A percentile compares a stretch with the other conserved stretches of the same genome.
phyloP scores from a whole-genome alignment of 1,139 yeast genomes.

The Candida sp. region DNA sequence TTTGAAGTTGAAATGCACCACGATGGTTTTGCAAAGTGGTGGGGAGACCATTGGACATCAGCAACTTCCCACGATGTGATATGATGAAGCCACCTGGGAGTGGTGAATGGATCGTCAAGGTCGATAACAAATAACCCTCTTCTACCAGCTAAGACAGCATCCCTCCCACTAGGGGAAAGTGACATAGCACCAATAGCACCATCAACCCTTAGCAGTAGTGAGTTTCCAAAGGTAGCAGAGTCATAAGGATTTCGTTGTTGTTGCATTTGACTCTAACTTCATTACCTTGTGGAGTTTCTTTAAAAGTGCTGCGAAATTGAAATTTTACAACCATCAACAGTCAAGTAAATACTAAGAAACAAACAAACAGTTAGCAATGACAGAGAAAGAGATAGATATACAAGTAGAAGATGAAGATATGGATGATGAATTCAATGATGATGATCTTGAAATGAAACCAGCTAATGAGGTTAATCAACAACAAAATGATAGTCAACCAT shows the following conservation, averaged over 20 bases:
- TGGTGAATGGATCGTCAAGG: conserved; percentile 90
- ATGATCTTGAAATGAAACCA: conserved; percentile 10
- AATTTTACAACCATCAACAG: too few species aligned
- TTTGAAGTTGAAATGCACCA: conserved; percentile 96
- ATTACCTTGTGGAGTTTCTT: too few species aligned
- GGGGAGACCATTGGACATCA: conserved; percentile 97
- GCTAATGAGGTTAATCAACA: conserved; percentile 3
- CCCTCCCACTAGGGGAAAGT: conserved; percentile 88
- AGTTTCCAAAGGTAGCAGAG: conserved; percentile 67
- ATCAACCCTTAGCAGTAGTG: conserved; percentile 82
- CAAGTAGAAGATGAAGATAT: conserved; percentile 9
- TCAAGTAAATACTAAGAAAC: too few species aligned
- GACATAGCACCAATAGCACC: conserved; percentile 95
- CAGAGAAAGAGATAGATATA: background rate
- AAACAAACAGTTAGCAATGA: too few species aligned
- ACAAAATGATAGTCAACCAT: conserved; percentile 3
- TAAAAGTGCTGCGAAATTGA: background rate
- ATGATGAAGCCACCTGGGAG: conserved; percentile 93
- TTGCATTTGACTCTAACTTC: background rate
- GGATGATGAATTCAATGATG: conserved; percentile 30
- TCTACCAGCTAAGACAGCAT: conserved; percentile 89
- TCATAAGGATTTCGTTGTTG: conserved; percentile 21
- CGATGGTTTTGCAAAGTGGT: conserved; percentile 70
- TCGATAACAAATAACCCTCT: conserved; percentile 88
- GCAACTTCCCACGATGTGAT: conserved; percentile 98